phyloP scores from a whole-genome alignment of 2,329 filamentous ascomycete genomes.

The Aspergillus sojae region DNA sequence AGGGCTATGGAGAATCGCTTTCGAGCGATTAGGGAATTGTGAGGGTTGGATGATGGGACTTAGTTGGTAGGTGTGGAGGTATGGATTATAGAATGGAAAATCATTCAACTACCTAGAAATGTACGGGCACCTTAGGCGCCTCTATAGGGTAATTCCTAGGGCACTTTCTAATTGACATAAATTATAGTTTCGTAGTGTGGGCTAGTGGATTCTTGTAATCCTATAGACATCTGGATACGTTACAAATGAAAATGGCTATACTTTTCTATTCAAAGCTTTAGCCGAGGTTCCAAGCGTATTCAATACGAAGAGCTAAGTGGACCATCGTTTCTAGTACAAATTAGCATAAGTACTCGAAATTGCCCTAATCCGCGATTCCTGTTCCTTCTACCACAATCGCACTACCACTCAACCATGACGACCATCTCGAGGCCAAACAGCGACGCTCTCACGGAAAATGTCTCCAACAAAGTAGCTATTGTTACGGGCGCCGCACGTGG shows the following conservation, averaged over 20 bases:
- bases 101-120: too few species aligned
- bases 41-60: not conserved
- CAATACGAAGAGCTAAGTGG: not conserved
- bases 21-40: slow-evolving; percentile 4
- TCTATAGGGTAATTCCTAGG: too few species aligned
- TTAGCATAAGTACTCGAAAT: not conserved
- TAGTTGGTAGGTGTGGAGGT: not conserved
- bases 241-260: not conserved
- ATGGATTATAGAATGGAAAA: too few species aligned
- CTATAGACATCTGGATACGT: too few species aligned
- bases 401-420: not conserved
- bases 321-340: not conserved
- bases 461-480: slow-evolving; percentile 16
- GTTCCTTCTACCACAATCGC: not conserved
- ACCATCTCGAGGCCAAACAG: not conserved
- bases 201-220: not conserved
- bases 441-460: not conserved
- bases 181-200: not conserved
- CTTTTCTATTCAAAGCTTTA: not conserved
- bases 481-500: slow-evolving; percentile 27
- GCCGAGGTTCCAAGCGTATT: not conserved
- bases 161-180: too few species aligned
- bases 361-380: not conserved
- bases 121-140: too few species aligned
- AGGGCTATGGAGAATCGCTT: slow-evolving; percentile 18